Base-by-base conservation (phyloP, 2,329 filamentous ascomycete species). In the Fusarium setosum region DNA sequence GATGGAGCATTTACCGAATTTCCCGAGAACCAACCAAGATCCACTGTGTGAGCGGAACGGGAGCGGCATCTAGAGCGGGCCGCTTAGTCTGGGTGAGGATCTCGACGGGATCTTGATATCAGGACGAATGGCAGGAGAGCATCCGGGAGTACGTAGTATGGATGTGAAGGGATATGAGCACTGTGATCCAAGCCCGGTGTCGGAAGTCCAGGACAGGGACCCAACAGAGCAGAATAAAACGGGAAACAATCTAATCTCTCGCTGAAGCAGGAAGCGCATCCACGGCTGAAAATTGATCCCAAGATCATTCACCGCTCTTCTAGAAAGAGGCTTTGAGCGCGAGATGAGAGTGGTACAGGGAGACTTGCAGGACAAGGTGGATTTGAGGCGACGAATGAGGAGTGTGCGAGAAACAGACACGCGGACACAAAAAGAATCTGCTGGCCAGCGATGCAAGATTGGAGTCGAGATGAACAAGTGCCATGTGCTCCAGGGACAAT, bases 261-360 rank as follows among this genome's bases (percentile, higher is more conserved):
- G 20, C 18, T 35, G 44, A 59, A 40, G 40, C 26, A 32, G 45
- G 53, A 60, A 29, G 11, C 49, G 11, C 17, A 37, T 58, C 54
- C 53, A 56, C 29, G 54, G 51, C 47, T 45, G 54, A 56, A 50
- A 56, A 56, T 41, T 57, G 56, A 61, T 55, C 48, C 32, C 10
- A 32, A 21, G n/a, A 51, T 31, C 23, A 20, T 67, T 67, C 65
- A 67, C 65, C 65, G 65, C 65, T 67, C 54, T 68, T 67, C 65
- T 55, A 62, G 65, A 68, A 68, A 21, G 56, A 50, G 65, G 61
- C 48, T 52, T 52, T 29, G 21, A 31, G 47, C 35, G 48, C 54
- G 41, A 48, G 17, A 37, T 26, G n/a, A 61, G 40, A 44, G 29
- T 45, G 49, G 32, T 61, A 38, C 52, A 51, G 56, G 17, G 32